Evolutionary conservation across 108 stramenopile species (phyloP).

Genomic region (Seminavis robusta): DNA sequence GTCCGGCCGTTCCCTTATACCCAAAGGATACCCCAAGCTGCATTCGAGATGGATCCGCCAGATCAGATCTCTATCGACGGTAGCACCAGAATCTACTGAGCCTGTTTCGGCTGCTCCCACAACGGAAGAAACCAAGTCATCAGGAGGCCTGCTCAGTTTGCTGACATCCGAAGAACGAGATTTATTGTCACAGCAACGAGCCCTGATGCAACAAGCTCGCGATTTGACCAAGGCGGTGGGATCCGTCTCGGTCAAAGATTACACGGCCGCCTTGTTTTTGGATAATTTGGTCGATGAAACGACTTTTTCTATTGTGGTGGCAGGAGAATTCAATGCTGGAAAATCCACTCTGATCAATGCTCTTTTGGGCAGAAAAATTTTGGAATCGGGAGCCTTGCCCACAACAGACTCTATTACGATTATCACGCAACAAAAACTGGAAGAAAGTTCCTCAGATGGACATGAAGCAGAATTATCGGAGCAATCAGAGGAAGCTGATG

Average conservation of each 20-base stretch:
- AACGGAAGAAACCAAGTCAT: no score
- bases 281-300: conserved; percentile 27
- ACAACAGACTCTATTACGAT: conserved; percentile 78
- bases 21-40: no score
- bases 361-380: conserved; percentile 63
- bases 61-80: no score
- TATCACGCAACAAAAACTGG: conserved; percentile 18
- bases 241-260: no score
- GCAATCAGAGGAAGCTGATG: no score
- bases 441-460: no score
- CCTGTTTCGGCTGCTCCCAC: no score
- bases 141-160: conserved; percentile 33
- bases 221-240: conserved; percentile 28
- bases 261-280: conserved; percentile 14
- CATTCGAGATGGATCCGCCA: no score
- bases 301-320: conserved; percentile 73
- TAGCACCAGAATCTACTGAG: no score
- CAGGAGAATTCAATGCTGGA: conserved; percentile 86
- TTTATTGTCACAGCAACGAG: conserved; percentile 20
- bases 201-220: conserved; percentile 24
- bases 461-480: no score
- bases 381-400: conserved; percentile 76
- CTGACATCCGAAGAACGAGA: conserved; percentile 35
- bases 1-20: no score
- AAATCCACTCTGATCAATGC: conserved; percentile 87